Percentiles rank a stretch among this genome's conserved stretches.
These are phyloP conservation scores for Aureobasidium sp. DNA, from an alignment of 2,329 filamentous ascomycete species.

Conservation along the genomic window DNA sequence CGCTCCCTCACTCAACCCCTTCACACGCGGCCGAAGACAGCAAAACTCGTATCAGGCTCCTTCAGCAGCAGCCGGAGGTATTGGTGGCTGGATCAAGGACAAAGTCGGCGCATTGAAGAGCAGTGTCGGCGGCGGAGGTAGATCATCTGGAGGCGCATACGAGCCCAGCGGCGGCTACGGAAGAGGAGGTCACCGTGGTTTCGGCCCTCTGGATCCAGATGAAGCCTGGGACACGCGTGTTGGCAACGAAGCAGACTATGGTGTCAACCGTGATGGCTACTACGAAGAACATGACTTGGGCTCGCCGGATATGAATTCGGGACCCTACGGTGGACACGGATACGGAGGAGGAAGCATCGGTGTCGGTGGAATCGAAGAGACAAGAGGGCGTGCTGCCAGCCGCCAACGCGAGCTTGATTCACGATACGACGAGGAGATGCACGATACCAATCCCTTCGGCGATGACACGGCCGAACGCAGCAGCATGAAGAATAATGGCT, in stretches of 20 bases:
- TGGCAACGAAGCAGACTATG: slow-evolving; percentile 72
- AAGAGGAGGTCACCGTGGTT: slow-evolving; percentile 54
- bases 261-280: slow-evolving; percentile 53
- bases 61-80: slow-evolving; percentile 65
- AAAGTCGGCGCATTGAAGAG: slow-evolving; percentile 66
- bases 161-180: slow-evolving; percentile 37
- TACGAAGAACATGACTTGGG: slow-evolving; percentile 84
- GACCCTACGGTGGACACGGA: slow-evolving; percentile 43
- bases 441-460: slow-evolving; percentile 71
- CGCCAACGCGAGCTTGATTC: slow-evolving; percentile 52
- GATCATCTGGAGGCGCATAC: slow-evolving; percentile 62
- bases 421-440: slow-evolving; percentile 52
- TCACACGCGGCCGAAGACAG: slow-evolving; percentile 47
- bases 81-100: slow-evolving; percentile 78
- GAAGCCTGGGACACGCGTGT: slow-evolving; percentile 89
- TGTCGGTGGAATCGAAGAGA: slow-evolving; percentile 32
- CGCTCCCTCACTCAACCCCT: slow-evolving; percentile 76
- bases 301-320: slow-evolving; percentile 47
- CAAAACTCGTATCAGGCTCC: slow-evolving; percentile 49
- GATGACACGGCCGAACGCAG: slow-evolving; percentile 68
- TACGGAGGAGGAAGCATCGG: slow-evolving; percentile 35
- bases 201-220: slow-evolving; percentile 80
- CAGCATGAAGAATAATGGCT: slow-evolving; percentile 77
- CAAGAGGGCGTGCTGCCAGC: slow-evolving; percentile 52
- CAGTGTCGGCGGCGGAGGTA: slow-evolving; percentile 61